Base-by-base conservation (phyloP, 257 asterid species). In the Scutellaria barbata region DNA sequence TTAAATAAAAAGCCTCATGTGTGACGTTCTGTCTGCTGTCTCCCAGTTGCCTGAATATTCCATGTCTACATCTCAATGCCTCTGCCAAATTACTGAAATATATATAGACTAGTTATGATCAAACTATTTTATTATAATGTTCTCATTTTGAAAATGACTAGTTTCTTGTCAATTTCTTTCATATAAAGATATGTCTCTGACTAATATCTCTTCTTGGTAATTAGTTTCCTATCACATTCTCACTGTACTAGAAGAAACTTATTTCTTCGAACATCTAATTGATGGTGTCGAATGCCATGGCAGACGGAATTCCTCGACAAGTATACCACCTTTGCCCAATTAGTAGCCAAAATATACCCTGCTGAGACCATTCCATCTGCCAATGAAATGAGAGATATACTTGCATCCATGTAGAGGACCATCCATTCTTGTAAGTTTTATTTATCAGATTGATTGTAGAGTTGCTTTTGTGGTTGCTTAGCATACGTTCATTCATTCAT, bases 301-400 rank as follows among this genome's bases (percentile, higher is more conserved):
- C 97, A 92, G 99, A 82, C 83, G 70, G 99, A 95, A 81, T 95
- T 95, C 71, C 88, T 95, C 17, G 96, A 88, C 81, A 95, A 95
- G 86, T 95, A 95, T 14, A 89, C 81, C 37, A 87, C 92, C 52
- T 95, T 95, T 81, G 89, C 86, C 18, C 96, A 88, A 65, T 88
- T 95, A 55, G 96, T 92, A 58, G 79, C 82, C 10, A 95, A 85
- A 81, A 75, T 92, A 74, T 95, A 95, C 85, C 96, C 97, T 10
- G 68, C 87, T 4, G 98, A 95, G 85, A 87, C 73, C 74, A 84
- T 92, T 66, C 99, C 97, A 56, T 74, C 88, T 3, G 96, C 85
- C 70, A 18, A 76, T 10, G 98, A 95, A 62, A 88, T 95, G 92
- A 82, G 90, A 58, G 88, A 80, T n/a, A 80, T 95, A 73, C 76